Evolutionary conservation across 176 grass and related monocot genomes (phyloP).

Genomic region (Luzula sylvatica): DNA sequence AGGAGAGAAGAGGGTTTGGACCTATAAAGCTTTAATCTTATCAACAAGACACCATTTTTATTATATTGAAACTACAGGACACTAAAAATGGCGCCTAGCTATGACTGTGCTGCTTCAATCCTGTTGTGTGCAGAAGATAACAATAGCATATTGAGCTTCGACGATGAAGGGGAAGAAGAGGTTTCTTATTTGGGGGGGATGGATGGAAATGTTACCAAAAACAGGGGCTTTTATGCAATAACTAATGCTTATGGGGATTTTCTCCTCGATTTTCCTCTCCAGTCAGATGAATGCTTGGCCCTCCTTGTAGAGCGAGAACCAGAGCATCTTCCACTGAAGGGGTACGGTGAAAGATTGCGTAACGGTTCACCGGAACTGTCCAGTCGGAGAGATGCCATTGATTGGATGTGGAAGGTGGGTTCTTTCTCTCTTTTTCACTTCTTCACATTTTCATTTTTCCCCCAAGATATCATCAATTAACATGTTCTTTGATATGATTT

Average conservation of each 20-base stretch:
- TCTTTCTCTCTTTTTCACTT: slow-evolving; percentile 4
- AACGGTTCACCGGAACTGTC: slow-evolving; percentile 35
- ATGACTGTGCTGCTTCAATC: slow-evolving; percentile 49
- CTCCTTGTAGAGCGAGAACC: slow-evolving; percentile 40
- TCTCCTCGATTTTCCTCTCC: slow-evolving; percentile 38
- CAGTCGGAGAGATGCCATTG: slow-evolving; percentile 48
- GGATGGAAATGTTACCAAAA: slow-evolving; percentile 7
- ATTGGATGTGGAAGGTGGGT: slow-evolving; percentile 93
- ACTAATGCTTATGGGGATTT: slow-evolving; percentile 32
- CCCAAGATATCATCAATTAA: too few relatives aligned
- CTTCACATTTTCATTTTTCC: neutral
- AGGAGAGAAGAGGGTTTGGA: slow-evolving; percentile 9
- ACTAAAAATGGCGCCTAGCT: slow-evolving; percentile 49
- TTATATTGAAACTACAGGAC: neutral
- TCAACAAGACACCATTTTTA: neutral
- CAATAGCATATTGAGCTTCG: slow-evolving; percentile 50
- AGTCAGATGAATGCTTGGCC: slow-evolving; percentile 54
- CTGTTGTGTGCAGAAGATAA: slow-evolving; percentile 87
- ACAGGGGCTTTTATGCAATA: slow-evolving; percentile 14
- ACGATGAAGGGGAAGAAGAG: slow-evolving; percentile 27
- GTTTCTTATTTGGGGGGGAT: neutral
- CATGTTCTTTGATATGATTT: neutral
- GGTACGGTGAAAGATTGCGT: slow-evolving; percentile 51
- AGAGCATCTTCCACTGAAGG: slow-evolving; percentile 49
- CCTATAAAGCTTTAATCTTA: neutral